Evolutionary conservation across 352 stramenopile species (phyloP).

Genomic region (Globisporangium polare): DNA sequence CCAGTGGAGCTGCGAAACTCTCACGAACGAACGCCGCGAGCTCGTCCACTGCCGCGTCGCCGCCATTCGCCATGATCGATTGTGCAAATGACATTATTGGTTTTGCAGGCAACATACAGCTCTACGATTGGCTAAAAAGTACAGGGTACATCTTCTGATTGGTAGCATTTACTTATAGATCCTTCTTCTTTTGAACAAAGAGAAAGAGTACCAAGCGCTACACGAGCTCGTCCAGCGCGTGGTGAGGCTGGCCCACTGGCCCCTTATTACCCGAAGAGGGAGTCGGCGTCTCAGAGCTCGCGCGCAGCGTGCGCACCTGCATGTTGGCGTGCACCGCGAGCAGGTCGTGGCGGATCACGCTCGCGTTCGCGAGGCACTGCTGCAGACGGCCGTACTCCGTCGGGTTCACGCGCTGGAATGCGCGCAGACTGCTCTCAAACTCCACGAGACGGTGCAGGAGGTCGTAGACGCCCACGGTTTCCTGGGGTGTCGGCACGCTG

Average conservation of each 20-base stretch:
- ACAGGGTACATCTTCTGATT: neutral
- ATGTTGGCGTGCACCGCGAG: slow-evolving; percentile 16
- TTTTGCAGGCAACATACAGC: no score
- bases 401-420: slow-evolving; percentile 8
- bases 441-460: slow-evolving; percentile 7
- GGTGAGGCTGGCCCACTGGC: neutral
- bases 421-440: slow-evolving; percentile 10
- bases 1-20: neutral
- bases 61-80: neutral
- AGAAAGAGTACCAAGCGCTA: neutral
- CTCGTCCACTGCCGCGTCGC: neutral
- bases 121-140: neutral
- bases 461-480: slow-evolving; percentile 1
- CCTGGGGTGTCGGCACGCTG: neutral
- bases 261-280: neutral
- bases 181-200: no score
- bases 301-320: slow-evolving; percentile 15
- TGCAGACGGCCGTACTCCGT: slow-evolving; percentile 7
- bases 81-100: no score
- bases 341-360: slow-evolving; percentile 15
- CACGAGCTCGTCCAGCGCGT: slow-evolving; percentile 1
- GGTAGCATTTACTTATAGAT: neutral
- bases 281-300: neutral
- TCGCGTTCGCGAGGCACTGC: slow-evolving; percentile 16
- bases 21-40: neutral